These are phyloP conservation scores for Fusarium luffae DNA, from an alignment of 2,329 filamentous ascomycete genomes.

Conservation along the genomic window DNA sequence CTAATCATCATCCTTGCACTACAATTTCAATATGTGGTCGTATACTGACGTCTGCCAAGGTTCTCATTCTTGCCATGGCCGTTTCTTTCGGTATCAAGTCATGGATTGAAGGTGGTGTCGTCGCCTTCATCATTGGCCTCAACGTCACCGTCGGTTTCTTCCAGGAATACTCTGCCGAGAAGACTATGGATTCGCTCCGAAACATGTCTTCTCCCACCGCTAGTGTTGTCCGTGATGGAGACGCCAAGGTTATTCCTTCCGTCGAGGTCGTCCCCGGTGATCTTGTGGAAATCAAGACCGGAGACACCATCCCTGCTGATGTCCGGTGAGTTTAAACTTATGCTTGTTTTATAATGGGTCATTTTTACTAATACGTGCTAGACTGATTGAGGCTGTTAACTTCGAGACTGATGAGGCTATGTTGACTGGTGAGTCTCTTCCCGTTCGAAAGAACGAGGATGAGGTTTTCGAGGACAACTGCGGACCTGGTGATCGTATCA, in stretches of 20 bases:
- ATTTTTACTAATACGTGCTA: constrained; percentile 63
- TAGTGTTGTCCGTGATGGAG: constrained; percentile 56
- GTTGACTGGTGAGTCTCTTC: constrained; percentile 71
- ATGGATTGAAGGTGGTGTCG: constrained; percentile 70
- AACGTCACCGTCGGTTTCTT: constrained; percentile 66
- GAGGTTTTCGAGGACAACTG: constrained; percentile 55
- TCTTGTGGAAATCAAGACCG: constrained; percentile 64
- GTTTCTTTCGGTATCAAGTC: constrained; percentile 68
- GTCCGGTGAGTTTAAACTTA: constrained; percentile 62
- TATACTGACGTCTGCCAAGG: constrained; percentile 48
- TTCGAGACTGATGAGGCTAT: constrained; percentile 74
- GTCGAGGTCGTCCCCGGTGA: constrained; percentile 67
- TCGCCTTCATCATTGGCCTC: constrained; percentile 66
- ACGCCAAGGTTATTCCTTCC: constrained; percentile 52
- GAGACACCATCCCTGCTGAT: constrained; percentile 71
- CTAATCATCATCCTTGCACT: constrained; percentile 12
- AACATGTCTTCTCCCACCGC: constrained; percentile 58
- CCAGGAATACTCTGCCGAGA: constrained; percentile 59
- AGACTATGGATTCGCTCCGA: constrained; percentile 61
- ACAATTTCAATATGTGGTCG: not conserved
- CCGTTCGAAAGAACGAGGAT: constrained; percentile 64
- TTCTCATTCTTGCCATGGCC: constrained; percentile 67
- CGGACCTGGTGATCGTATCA: constrained; percentile 66
- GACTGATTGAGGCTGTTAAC: constrained; percentile 68
- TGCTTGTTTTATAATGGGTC: not conserved